A percentile compares a stretch with the other conserved stretches of the same genome.
These are phyloP conservation scores for Pelargonium nanum DNA, from an alignment of 345 rosid genomes.

Conservation along the genomic window DNA sequence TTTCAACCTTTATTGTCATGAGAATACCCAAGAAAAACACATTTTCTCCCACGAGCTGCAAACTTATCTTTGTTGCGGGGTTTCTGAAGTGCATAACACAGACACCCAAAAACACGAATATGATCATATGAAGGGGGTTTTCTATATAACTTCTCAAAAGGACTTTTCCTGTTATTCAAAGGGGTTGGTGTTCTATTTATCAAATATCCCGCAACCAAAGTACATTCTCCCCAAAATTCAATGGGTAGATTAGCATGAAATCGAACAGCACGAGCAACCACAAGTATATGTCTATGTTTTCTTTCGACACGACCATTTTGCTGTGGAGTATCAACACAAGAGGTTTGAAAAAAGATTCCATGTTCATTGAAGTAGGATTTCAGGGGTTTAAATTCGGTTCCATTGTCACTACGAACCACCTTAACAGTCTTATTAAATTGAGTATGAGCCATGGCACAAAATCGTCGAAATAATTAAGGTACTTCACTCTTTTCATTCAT, in stretches of 20 bases:
- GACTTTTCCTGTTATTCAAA: background rate
- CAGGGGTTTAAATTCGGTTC: background rate
- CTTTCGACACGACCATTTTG: background rate
- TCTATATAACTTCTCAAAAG: background rate
- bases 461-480: background rate
- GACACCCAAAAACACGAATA: too few species aligned
- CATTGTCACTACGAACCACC: background rate
- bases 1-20: too few species aligned
- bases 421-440: background rate
- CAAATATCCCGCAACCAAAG: background rate
- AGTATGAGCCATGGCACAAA: background rate
- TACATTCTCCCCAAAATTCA: background rate
- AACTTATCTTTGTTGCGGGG: too few species aligned
- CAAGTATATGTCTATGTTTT: background rate
- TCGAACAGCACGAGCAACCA: background rate
- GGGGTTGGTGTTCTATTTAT: background rate
- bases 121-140: background rate
- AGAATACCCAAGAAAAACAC: too few species aligned
- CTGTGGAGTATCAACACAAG: background rate
- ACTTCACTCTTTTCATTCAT: background rate
- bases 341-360: background rate
- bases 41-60: too few species aligned
- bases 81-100: too few species aligned
- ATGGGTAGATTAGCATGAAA: background rate
- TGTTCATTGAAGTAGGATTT: background rate